A percentile compares a stretch with the other conserved stretches of the same genome.
Evolutionary conservation across 2,329 filamentous ascomycete genomes (phyloP).

Genomic region (Aureobasidium lini): DNA sequence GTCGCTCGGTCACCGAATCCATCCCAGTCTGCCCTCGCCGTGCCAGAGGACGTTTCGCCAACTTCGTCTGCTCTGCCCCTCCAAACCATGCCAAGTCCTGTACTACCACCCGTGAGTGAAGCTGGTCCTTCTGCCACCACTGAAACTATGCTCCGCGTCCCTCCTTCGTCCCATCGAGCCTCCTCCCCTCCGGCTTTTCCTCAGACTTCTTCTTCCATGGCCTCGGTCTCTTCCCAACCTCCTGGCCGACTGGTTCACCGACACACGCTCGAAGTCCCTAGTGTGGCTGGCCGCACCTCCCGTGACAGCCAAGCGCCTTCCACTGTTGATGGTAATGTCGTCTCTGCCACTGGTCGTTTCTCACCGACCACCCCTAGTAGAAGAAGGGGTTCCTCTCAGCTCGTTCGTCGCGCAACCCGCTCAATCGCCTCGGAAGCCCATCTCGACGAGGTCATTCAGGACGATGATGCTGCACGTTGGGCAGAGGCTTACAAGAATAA

Average conservation of each 20-base stretch:
- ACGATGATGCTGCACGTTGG: constrained; percentile 88
- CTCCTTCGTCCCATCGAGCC: constrained; percentile 22
- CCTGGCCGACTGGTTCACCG: constrained; percentile 63
- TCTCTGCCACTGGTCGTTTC: constrained; percentile 69
- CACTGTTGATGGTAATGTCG: constrained; percentile 47
- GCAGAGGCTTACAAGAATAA: constrained; percentile 90
- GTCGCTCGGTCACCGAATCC: constrained; percentile 26
- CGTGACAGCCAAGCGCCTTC: constrained; percentile 48
- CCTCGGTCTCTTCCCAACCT: constrained; percentile 39
- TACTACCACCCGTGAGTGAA: constrained; percentile 24
- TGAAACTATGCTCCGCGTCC: constrained; percentile 21
- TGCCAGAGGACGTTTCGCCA: background rate
- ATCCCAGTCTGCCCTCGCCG: background rate
- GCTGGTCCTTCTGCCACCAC: constrained; percentile 4
- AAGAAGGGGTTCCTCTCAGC: constrained; percentile 73
- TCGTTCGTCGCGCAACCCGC: constrained; percentile 72
- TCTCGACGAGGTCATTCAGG: constrained; percentile 73
- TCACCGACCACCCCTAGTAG: constrained; percentile 59
- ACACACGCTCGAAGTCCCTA: constrained; percentile 83
- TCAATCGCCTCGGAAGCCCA: constrained; percentile 71
- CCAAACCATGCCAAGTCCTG: constrained; percentile 15
- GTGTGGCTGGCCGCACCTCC: constrained; percentile 59
- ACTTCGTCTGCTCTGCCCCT: background rate
- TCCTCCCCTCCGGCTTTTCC: constrained; percentile 32
- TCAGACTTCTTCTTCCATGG: constrained; percentile 34